Evolutionary conservation across 2,329 filamentous ascomycete species (phyloP).

Genomic region (Cordyceps tenuipes): DNA sequence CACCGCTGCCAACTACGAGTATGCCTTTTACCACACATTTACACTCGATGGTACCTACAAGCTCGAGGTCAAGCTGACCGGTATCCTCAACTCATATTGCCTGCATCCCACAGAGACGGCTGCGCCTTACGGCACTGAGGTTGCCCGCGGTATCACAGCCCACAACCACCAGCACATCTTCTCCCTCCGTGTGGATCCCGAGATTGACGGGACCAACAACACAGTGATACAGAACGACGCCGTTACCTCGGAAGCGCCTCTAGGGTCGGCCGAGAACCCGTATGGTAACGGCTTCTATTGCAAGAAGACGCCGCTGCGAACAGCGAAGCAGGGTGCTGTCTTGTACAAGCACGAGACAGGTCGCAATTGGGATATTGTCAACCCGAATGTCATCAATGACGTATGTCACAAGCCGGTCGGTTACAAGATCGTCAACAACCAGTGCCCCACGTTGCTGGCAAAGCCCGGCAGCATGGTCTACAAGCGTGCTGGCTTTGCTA

Average conservation of each 20-base stretch:
- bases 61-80: constrained; percentile 47
- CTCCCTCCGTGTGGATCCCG: constrained; percentile 56
- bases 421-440: constrained; percentile 37
- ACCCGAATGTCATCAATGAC: constrained; percentile 31
- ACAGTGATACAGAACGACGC: constrained; percentile 65
- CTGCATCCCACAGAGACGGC: constrained; percentile 31
- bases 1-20: constrained; percentile 60
- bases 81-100: constrained; percentile 32
- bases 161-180: constrained; percentile 67
- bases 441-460: constrained; percentile 40
- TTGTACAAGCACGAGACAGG: constrained; percentile 22
- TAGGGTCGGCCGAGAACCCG: constrained; percentile 60
- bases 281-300: constrained; percentile 65
- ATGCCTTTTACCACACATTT: constrained; percentile 32
- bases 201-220: constrained; percentile 54
- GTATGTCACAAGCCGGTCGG: constrained; percentile 34
- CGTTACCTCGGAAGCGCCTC: constrained; percentile 47
- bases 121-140: constrained; percentile 51
- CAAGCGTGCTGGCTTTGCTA: constrained; percentile 32
- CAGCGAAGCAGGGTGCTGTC: constrained; percentile 17
- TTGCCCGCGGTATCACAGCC: constrained; percentile 53
- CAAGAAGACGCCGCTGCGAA: constrained; percentile 20
- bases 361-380: constrained; percentile 38
- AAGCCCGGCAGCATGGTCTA: constrained; percentile 30
- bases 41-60: constrained; percentile 58